Percentiles rank a stretch among this genome's conserved stretches.
Conservation (phyloP, 495 filamentous ascomycete genomes). For the Glutinoglossum americanum region DNA sequence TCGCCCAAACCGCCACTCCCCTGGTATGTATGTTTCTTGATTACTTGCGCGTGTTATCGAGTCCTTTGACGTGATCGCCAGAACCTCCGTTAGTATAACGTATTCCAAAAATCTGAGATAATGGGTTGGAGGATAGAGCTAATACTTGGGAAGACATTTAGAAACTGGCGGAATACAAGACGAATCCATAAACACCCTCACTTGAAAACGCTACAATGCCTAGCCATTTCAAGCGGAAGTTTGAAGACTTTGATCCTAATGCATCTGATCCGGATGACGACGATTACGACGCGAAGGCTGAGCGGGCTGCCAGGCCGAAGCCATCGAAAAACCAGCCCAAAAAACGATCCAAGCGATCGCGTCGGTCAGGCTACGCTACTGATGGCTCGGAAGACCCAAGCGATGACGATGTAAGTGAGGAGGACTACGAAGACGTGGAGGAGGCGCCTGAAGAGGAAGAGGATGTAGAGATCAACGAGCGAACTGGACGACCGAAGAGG, state of each 20-base stretch:
- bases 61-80: neutral
- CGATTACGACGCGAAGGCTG: slow-evolving; percentile 32
- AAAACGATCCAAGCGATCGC: slow-evolving; percentile 27
- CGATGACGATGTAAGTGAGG: slow-evolving; percentile 34
- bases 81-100: neutral
- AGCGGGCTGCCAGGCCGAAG: slow-evolving; percentile 19
- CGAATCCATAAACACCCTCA: neutral
- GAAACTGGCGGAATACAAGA: neutral
- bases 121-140: neutral
- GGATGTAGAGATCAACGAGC: slow-evolving; percentile 33
- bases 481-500: slow-evolving; percentile 49
- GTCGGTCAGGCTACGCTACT: slow-evolving; percentile 24
- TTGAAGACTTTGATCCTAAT: slow-evolving; percentile 56
- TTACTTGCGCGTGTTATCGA: neutral
- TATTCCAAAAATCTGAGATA: neutral
- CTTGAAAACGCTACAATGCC: slow-evolving; percentile 1
- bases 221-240: slow-evolving; percentile 35
- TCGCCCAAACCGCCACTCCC: neutral
- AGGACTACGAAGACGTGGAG: slow-evolving; percentile 33
- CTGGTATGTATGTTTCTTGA: neutral
- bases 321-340: slow-evolving; percentile 20
- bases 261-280: slow-evolving; percentile 72
- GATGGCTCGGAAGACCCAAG: slow-evolving; percentile 47
- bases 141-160: neutral
- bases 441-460: slow-evolving; percentile 37